Conservation (phyloP, 257 asterid species). For the Anisodus acutangulus region DNA sequence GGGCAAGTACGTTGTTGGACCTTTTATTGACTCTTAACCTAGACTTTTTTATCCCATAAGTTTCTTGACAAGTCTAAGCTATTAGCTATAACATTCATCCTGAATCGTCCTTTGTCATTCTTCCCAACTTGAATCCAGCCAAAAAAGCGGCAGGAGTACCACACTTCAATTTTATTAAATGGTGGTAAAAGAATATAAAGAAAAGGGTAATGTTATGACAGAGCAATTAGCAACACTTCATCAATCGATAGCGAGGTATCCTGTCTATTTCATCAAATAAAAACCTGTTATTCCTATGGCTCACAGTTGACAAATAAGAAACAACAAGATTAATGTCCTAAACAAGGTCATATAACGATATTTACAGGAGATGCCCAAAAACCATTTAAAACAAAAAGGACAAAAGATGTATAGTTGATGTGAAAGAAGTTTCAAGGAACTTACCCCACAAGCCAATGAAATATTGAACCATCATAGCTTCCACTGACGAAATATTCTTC, state of each 20-base stretch:
- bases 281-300: background rate
- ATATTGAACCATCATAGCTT: constrained; percentile 94
- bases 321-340: background rate
- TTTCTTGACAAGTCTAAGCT: background rate
- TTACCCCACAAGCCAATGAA: constrained; percentile 99
- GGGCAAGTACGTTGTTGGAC: background rate
- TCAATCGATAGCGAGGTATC: background rate
- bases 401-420: background rate
- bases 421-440: constrained; percentile 27
- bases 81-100: constrained; percentile 24
- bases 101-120: constrained; percentile 2
- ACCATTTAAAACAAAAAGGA: background rate
- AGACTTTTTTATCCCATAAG: background rate
- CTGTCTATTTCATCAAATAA: constrained; percentile 19
- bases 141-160: constrained; percentile 11
- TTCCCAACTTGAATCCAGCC: constrained; percentile 6
- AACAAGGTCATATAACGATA: constrained; percentile 3
- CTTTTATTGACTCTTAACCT: background rate
- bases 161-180: constrained; percentile 18
- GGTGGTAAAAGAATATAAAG: constrained; percentile 2
- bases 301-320: background rate
- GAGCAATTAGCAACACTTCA: constrained; percentile 5
- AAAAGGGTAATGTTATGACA: background rate
- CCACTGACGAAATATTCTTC: constrained; percentile 99
- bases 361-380: background rate